Conservation (phyloP, 2,329 filamentous ascomycete species). For the Dactylellina haptotyla region DNA sequence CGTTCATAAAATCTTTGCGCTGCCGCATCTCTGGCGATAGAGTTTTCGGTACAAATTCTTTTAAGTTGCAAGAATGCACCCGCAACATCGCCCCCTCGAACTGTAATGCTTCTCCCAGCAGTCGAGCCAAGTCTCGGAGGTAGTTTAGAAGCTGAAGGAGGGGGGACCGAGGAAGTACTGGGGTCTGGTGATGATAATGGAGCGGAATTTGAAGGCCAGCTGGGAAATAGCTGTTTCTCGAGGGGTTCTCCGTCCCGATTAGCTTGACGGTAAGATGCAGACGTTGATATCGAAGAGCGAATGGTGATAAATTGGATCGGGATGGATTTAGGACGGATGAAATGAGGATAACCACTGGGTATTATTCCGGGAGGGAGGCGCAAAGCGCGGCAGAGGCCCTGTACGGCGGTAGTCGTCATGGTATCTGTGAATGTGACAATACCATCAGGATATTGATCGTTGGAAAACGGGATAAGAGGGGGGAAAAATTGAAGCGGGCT, state of each 20-base stretch:
- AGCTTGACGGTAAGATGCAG: constrained; percentile 4
- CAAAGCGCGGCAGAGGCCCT: not conserved
- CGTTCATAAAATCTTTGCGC: constrained; percentile 79
- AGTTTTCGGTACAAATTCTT: constrained; percentile 66
- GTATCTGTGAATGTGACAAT: no score
- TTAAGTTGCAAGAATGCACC: constrained; percentile 65
- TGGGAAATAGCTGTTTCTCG: not conserved
- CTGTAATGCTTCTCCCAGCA: constrained; percentile 59
- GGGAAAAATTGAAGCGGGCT: no score
- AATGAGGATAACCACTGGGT: no score
- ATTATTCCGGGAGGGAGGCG: not conserved
- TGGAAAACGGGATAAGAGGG: no score
- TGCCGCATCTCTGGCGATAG: constrained; percentile 67
- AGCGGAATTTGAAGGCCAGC: constrained; percentile 15
- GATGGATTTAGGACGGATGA: no score
- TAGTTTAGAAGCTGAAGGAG: constrained; percentile 46
- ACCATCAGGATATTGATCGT: no score
- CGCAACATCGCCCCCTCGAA: constrained; percentile 64
- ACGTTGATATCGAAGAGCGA: constrained; percentile 25
- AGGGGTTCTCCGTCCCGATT: not conserved
- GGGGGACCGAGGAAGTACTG: constrained; percentile 10
- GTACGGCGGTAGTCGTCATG: constrained; percentile 14
- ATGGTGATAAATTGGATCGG: not conserved
- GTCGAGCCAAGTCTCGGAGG: constrained; percentile 57
- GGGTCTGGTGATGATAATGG: not conserved